Evolutionary conservation across 164 flowering plant species (phyloP).

Genomic region (Dillenia turbinata): DNA sequence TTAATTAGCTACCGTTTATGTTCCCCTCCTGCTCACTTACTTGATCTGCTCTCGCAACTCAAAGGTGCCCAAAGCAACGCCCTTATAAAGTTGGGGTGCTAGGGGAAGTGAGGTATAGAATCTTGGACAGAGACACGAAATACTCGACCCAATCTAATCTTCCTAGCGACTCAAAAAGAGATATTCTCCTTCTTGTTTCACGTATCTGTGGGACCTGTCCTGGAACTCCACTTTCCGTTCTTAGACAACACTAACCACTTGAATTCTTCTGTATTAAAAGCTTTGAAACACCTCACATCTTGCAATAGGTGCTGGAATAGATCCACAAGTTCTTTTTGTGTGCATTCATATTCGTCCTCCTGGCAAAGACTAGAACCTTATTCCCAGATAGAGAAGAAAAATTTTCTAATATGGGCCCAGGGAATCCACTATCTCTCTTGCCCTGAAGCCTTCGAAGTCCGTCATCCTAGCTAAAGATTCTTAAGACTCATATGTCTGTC

Average conservation of each 20-base stretch:
- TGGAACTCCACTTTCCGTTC: slow-evolving; percentile 28
- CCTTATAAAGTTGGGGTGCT: slow-evolving; percentile 42
- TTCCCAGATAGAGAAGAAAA: slow-evolving; percentile 33
- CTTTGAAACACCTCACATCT: slow-evolving; percentile 38
- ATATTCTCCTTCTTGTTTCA: slow-evolving; percentile 46
- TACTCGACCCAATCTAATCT: slow-evolving; percentile 51
- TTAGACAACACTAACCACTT: slow-evolving; percentile 25
- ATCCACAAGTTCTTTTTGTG: slow-evolving; percentile 36
- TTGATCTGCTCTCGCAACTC: slow-evolving; percentile 21
- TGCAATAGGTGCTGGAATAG: slow-evolving; percentile 67
- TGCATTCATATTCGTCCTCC: slow-evolving; percentile 36
- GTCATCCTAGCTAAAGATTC: slow-evolving; percentile 23
- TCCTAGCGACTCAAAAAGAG: slow-evolving; percentile 59
- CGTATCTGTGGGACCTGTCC: slow-evolving; percentile 29
- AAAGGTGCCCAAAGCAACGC: slow-evolving; percentile 15
- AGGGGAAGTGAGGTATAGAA: slow-evolving; percentile 38
- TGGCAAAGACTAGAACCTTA: slow-evolving; percentile 54
- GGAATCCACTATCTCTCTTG: slow-evolving; percentile 41
- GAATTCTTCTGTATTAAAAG: slow-evolving; percentile 27
- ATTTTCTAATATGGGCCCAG: slow-evolving; percentile 35
- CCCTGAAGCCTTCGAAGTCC: slow-evolving; percentile 29
- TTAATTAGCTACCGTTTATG: background rate
- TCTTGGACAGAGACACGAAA: slow-evolving; percentile 38
- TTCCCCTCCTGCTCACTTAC: slow-evolving; percentile 13
- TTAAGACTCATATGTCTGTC: slow-evolving; percentile 6